Conservation (phyloP, 2,329 filamentous ascomycete genomes). For the Rhynchosporium secalis region DNA sequence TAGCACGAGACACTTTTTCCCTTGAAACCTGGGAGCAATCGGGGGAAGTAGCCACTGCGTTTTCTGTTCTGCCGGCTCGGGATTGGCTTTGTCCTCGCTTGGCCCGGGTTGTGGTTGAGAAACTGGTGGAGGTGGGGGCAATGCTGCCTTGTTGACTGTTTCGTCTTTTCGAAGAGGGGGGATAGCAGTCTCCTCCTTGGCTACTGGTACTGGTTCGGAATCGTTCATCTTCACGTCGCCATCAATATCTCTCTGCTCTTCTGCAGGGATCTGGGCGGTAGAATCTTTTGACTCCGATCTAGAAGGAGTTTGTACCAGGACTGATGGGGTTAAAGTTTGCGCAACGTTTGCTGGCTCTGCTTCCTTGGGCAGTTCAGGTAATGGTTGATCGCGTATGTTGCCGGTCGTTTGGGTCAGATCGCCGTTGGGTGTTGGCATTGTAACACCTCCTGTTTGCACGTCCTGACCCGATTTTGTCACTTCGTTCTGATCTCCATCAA, state of each 20-base stretch:
- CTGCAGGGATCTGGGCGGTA: slow-evolving; percentile 13
- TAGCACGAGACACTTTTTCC: slow-evolving; percentile 90
- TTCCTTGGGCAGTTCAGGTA: slow-evolving; percentile 38
- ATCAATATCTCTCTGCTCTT: slow-evolving; percentile 31
- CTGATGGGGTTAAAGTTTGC: slow-evolving; percentile 29
- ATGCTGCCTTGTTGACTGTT: slow-evolving; percentile 22
- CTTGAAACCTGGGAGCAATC: slow-evolving; percentile 74
- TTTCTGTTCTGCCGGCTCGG: slow-evolving; percentile 37
- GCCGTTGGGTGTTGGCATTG: slow-evolving; percentile 29
- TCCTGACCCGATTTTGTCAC: slow-evolving; percentile 19
- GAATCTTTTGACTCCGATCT: slow-evolving; percentile 27
- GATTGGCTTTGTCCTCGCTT: slow-evolving; percentile 27
- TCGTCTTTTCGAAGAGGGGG: slow-evolving; percentile 30
- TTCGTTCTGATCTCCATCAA: slow-evolving; percentile 23
- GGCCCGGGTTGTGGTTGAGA: slow-evolving; percentile 24
- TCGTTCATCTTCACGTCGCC: slow-evolving; percentile 33
- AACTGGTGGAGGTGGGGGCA: slow-evolving; percentile 35
- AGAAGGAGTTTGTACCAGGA: slow-evolving; percentile 32
- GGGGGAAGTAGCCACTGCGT: slow-evolving; percentile 68
- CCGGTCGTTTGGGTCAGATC: slow-evolving; percentile 23
- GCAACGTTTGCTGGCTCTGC: slow-evolving; percentile 19
- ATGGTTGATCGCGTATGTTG: slow-evolving; percentile 35
- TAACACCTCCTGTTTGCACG: slow-evolving; percentile 19
- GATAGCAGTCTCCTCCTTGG: slow-evolving; percentile 31
- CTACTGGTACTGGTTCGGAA: slow-evolving; percentile 27